phyloP scores from a whole-genome alignment of 2,329 filamentous ascomycete species.

The Sclerotinia borealis region DNA sequence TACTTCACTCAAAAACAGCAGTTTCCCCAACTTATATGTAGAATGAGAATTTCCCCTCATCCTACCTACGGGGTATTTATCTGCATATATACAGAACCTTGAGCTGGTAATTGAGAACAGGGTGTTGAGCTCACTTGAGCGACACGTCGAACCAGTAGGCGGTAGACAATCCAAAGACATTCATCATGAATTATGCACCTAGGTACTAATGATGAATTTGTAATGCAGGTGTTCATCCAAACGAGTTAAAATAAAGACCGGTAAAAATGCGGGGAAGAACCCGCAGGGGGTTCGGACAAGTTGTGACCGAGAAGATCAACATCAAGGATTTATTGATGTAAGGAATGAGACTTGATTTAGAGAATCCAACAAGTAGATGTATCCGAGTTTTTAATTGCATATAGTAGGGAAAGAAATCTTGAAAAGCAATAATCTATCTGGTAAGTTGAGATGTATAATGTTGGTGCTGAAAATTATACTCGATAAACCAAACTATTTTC shows the following conservation, averaged over 20 bases:
- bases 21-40: background rate
- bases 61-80: background rate
- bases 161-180: background rate
- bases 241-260: too few species aligned
- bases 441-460: too few species aligned
- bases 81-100: background rate
- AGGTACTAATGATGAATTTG: too few species aligned
- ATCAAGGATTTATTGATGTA: background rate
- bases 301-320: background rate
- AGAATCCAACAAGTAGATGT: too few species aligned
- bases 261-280: background rate
- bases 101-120: background rate
- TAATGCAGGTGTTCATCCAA: too few species aligned
- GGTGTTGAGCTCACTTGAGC: background rate
- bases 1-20: background rate
- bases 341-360: too few species aligned
- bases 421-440: too few species aligned
- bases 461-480: too few species aligned
- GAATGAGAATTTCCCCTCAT: background rate
- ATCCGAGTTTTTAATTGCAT: too few species aligned
- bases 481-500: too few species aligned
- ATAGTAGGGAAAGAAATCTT: too few species aligned
- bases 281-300: background rate
- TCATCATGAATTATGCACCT: background rate
- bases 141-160: background rate